phyloP scores from a whole-genome alignment of 148 eudicot genomes.

The Agrostemma githago region DNA sequence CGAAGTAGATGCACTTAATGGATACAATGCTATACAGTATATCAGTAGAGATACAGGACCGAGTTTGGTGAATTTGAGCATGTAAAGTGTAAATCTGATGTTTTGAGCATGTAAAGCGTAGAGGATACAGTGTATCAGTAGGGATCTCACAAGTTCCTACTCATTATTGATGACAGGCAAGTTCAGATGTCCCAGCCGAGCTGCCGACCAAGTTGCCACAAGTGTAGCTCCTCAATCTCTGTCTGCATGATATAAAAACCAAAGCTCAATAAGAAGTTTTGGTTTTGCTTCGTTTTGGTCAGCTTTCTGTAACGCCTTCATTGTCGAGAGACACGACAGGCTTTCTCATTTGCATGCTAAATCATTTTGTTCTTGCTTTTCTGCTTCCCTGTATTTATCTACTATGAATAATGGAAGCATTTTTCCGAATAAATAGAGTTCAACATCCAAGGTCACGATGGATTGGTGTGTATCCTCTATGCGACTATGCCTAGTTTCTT shows the following conservation, averaged over 20 bases:
- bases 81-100: background rate
- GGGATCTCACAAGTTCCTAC: background rate
- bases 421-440: background rate
- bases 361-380: background rate
- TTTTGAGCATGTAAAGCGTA: too few species aligned
- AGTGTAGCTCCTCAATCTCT: conserved; percentile 24
- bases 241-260: background rate
- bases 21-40: background rate
- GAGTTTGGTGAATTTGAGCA: background rate
- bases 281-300: background rate
- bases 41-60: background rate
- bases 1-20: background rate
- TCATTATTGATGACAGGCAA: conserved; percentile 39
- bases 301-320: background rate
- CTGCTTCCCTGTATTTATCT: background rate
- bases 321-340: background rate
- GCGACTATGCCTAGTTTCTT: background rate
- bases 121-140: too few species aligned
- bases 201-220: conserved; percentile 58
- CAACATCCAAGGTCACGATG: too few species aligned
- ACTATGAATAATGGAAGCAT: background rate
- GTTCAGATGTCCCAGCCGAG: conserved; percentile 55
- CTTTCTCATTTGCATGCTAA: background rate
- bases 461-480: too few species aligned
- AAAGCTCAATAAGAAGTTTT: background rate